Evolutionary conservation across 2,329 filamentous ascomycete species (phyloP), one percentile per base, ranked within the genome.

Genomic region (Mycosphaerella sp.): DNA sequence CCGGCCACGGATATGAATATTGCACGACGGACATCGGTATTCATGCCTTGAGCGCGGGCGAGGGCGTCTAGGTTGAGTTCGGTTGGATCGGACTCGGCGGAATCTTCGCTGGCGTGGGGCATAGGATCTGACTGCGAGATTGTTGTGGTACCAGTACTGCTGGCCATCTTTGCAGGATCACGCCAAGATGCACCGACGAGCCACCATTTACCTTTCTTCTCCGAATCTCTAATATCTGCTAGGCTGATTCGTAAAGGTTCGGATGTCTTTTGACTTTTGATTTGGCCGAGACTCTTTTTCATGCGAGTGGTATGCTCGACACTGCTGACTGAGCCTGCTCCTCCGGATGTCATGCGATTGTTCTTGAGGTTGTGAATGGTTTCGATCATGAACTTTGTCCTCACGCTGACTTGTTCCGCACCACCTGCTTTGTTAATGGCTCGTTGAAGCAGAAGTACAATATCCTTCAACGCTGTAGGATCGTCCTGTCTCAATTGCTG

Each of bases 191-290:
- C 91, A 45, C 93, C 93, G 4, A 97, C 87, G 16, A 97, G 80
- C 93, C 93, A 98, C 93, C 93, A 98, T 73, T 95, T 96, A 0
- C 93, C 93, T 65, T 85, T 87, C 66, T 86, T 91, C 36, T 91
- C 86, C 0, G 85, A 85, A 55, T 90, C 81, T 56, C 82, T 82
- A 45, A 98, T 87, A 63, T 98, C 93, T 34, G 79, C 76, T 3
- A 96, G 76, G 9, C 86, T 83, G 51, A 96, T 84, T 7, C 88
- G 82, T 53, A 98, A 77, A 3, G 93, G 89, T 54, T 94, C 87
- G 3, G 81, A 85, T 6, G 85, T 83, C 58, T 88, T 89, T 52
- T 52, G 32, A 9, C 74, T 70, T 64, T 87, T 93, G 34, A 98
- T 73, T 3, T 85, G 82, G 2, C 89, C 87, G 5, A 98, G 75